These are phyloP conservation scores for Bretziella fagacearum DNA, from an alignment of 2,329 filamentous ascomycete genomes.

Conservation along the genomic window DNA sequence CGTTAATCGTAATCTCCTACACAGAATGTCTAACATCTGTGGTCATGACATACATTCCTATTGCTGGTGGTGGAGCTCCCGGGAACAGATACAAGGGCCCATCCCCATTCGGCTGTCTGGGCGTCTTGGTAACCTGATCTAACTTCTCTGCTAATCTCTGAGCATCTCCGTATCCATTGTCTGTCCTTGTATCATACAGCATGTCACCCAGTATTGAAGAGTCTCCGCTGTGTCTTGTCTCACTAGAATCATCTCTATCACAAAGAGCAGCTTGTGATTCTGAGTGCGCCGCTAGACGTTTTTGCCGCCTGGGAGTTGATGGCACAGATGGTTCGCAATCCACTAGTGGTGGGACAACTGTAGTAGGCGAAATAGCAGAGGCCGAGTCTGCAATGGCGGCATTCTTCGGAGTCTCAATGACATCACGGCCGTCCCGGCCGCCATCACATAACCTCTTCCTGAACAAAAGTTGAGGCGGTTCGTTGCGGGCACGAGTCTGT, in stretches of 20 bases:
- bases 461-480: neutral
- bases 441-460: neutral
- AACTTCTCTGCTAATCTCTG: neutral
- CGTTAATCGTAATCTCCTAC: neutral
- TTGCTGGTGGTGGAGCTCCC: neutral
- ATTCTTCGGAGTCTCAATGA: neutral
- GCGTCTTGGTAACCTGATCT: neutral
- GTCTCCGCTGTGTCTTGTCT: neutral
- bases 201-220: neutral
- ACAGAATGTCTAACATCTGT: conserved; percentile 1
- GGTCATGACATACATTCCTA: neutral
- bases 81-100: neutral
- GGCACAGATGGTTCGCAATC: neutral
- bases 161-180: neutral
- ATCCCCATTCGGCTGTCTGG: neutral
- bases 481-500: neutral
- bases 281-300: neutral
- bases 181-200: neutral
- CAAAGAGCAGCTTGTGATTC: neutral
- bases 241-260: neutral
- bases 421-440: neutral
- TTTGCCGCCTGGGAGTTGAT: neutral
- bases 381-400: neutral
- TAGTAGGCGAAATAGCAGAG: neutral
- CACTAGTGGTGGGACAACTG: too few species aligned